Percentiles rank a stretch among this genome's conserved stretches.
phyloP scores from a whole-genome alignment of 257 asterid genomes.

The Gynochthodes officinalis region DNA sequence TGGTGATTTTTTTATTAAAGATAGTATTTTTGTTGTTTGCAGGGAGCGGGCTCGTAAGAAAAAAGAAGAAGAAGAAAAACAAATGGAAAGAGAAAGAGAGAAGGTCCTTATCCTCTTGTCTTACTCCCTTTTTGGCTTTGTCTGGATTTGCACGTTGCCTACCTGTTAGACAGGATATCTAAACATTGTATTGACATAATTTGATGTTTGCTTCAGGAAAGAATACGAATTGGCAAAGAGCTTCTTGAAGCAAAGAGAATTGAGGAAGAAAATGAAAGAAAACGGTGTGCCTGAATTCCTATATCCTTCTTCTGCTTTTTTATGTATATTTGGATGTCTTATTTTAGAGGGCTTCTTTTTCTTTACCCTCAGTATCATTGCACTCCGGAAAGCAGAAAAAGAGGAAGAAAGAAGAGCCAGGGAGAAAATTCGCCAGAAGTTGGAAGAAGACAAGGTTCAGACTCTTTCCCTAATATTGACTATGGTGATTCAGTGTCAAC shows the following conservation, averaged over 20 bases:
- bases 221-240: slow-evolving; percentile 82
- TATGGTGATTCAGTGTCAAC: not conserved
- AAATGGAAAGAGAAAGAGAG: slow-evolving; percentile 80
- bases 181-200: slow-evolving; percentile 16
- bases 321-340: slow-evolving; percentile 8
- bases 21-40: slow-evolving; percentile 15
- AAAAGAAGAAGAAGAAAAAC: slow-evolving; percentile 96
- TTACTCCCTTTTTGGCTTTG: slow-evolving; percentile 3
- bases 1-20: not conserved
- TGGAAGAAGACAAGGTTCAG: slow-evolving; percentile 95
- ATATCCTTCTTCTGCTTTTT: slow-evolving; percentile 6
- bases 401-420: slow-evolving; percentile 89
- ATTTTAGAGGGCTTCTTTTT: slow-evolving; percentile 18
- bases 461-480: slow-evolving; percentile 12
- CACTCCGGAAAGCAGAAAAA: slow-evolving; percentile 96
- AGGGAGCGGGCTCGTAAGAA: slow-evolving; percentile 93
- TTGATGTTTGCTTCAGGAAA: slow-evolving; percentile 57
- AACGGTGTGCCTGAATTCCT: slow-evolving; percentile 59
- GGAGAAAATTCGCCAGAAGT: slow-evolving; percentile 88
- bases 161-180: slow-evolving; percentile 7
- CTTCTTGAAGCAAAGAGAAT: slow-evolving; percentile 94
- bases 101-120: slow-evolving; percentile 44
- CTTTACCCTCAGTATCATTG: slow-evolving; percentile 52
- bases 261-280: slow-evolving; percentile 98
- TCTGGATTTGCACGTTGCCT: slow-evolving; percentile 3